Evolutionary conservation across 1,284 basidiomycete species (phyloP).

Genomic region (Clitocybe nebularis): DNA sequence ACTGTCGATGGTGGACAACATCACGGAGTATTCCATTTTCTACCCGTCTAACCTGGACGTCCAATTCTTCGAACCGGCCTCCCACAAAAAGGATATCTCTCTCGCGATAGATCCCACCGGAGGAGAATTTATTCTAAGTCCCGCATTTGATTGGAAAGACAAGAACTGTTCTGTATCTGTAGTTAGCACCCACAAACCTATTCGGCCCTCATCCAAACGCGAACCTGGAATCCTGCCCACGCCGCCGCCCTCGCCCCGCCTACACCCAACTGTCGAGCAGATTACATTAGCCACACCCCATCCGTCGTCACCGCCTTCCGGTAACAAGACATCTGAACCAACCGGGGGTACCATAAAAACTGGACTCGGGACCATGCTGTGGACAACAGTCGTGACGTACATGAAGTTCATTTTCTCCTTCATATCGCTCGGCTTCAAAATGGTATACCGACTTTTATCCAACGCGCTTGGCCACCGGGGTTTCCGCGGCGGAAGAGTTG

Average conservation of each 20-base stretch:
- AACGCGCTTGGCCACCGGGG: too few species aligned
- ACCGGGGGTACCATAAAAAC: too few species aligned
- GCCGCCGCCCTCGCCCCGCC: slow-evolving; percentile 30
- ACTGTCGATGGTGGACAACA: slow-evolving; percentile 10
- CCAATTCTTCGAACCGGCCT: slow-evolving; percentile 13
- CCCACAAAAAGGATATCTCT: slow-evolving; percentile 10
- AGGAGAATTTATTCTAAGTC: slow-evolving; percentile 27
- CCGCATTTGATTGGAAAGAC: slow-evolving; percentile 22
- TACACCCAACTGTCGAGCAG: slow-evolving; percentile 17
- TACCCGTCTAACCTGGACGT: slow-evolving; percentile 13
- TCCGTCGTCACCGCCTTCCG: too few species aligned
- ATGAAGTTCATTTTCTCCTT: too few species aligned
- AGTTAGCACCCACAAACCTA: slow-evolving; percentile 21
- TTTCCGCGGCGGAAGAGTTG: too few species aligned
- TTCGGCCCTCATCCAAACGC: slow-evolving; percentile 5
- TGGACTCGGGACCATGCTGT: too few species aligned
- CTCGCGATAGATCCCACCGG: slow-evolving; percentile 21
- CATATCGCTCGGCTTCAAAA: too few species aligned
- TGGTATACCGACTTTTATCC: too few species aligned
- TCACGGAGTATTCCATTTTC: slow-evolving; percentile 14
- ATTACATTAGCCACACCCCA: too few species aligned
- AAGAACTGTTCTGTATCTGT: slow-evolving; percentile 23
- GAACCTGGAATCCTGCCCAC: slow-evolving; percentile 23
- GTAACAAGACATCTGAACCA: too few species aligned
- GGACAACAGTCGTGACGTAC: too few species aligned